These are phyloP conservation scores for Cercophora sp. DNA, from an alignment of 495 filamentous ascomycete genomes.

Conservation along the genomic window DNA sequence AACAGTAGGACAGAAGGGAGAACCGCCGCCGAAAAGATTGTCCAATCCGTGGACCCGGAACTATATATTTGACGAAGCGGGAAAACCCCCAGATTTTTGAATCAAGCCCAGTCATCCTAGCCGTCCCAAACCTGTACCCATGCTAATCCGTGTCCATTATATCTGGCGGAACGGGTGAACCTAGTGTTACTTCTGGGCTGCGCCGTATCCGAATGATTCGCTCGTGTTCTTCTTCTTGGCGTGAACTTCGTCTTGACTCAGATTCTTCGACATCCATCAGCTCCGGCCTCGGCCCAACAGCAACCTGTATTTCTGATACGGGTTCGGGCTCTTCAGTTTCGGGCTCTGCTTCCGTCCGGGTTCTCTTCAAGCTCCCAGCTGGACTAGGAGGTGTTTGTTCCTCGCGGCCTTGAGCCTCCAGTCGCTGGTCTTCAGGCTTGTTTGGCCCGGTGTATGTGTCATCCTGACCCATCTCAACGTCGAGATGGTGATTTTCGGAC, in stretches of 20 bases:
- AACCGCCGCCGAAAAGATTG: too few species aligned
- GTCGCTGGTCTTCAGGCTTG: too few species aligned
- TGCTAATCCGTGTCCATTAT: conserved; percentile 28
- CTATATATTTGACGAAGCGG: too few species aligned
- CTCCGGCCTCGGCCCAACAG: conserved; percentile 4
- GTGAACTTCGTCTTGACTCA: not conserved
- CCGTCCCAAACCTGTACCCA: too few species aligned
- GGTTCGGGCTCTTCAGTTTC: conserved; percentile 7
- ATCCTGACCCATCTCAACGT: conserved; percentile 9
- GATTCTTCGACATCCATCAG: conserved; percentile 20
- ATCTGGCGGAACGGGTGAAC: conserved; percentile 29
- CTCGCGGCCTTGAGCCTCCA: not conserved
- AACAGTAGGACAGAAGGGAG: too few species aligned
- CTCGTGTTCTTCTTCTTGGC: conserved; percentile 6
- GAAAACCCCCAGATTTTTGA: too few species aligned
- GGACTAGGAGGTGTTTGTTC: not conserved
- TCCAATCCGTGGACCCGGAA: too few species aligned
- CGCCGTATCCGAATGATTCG: conserved; percentile 7
- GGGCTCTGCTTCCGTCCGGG: not conserved
- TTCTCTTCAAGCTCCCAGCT: too few species aligned
- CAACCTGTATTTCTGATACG: conserved; percentile 18
- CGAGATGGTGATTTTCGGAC: conserved; percentile 3
- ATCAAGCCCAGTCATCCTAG: too few species aligned
- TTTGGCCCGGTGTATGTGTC: not conserved
- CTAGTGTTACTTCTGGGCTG: conserved; percentile 30